Percentiles rank a stretch among this genome's conserved stretches.
Evolutionary conservation across 257 asterid genomes (phyloP).

Genomic region (Rubia yunnanensis): DNA sequence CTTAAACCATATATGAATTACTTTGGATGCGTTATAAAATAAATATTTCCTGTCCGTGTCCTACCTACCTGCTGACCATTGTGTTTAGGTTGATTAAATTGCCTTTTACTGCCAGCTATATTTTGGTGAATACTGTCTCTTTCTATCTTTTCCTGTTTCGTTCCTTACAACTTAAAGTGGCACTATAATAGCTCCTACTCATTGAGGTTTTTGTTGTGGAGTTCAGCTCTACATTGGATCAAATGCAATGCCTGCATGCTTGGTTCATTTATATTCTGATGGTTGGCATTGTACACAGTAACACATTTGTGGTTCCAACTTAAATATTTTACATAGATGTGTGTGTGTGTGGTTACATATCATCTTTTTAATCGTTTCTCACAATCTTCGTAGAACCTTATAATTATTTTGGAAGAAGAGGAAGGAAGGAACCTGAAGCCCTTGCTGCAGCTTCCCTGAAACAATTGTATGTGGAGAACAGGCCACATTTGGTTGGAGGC

Average conservation of each 20-base stretch:
- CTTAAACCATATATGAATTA: neutral
- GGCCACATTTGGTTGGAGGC: slow-evolving; percentile 86
- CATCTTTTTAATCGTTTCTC: slow-evolving; percentile 30
- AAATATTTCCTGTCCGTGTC: neutral
- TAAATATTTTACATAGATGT: neutral
- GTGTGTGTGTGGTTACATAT: neutral
- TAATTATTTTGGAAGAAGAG: slow-evolving; percentile 52
- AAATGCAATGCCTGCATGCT: neutral
- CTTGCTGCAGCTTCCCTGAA: slow-evolving; percentile 67
- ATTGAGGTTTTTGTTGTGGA: too few relatives aligned
- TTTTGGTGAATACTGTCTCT: neutral
- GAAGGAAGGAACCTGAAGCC: slow-evolving; percentile 63
- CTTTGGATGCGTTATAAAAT: neutral
- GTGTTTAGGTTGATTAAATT: too few relatives aligned
- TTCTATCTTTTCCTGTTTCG: neutral
- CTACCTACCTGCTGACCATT: neutral
- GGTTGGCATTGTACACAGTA: neutral
- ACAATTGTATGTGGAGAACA: slow-evolving; percentile 82
- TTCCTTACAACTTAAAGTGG: neutral
- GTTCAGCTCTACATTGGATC: neutral
- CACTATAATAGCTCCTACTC: neutral
- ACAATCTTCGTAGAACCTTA: slow-evolving; percentile 51
- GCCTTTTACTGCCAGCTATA: neutral
- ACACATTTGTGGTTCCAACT: neutral
- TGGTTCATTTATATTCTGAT: neutral